Evolutionary conservation across 2,329 filamentous ascomycete species (phyloP), one percentile per base, ranked within the genome.

Genomic region (Teratosphaeria epicoccoides): DNA sequence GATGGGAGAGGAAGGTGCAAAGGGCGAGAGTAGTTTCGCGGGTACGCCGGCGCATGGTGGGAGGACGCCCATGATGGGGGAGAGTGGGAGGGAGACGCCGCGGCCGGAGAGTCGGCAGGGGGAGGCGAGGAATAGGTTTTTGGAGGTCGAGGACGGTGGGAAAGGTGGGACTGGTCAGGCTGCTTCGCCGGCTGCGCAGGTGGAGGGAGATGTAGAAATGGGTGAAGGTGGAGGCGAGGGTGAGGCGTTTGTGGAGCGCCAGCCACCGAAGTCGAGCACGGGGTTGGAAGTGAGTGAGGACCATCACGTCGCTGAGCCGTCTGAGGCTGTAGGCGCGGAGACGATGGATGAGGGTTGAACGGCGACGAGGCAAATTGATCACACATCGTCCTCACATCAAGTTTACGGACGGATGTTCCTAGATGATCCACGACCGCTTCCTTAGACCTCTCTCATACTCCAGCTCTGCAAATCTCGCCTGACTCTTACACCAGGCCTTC

Each of bases 31-130:
- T 23, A 76, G 73, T 59, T 64, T 66, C 45, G 65, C 68, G 26
- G 73, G 71, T 12, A 75, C 74, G n/a, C 73, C 73, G 6, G 66
- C 67, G 25, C 68, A 69, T 4, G 73, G 72, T 17, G 63, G 57
- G 12, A 65, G 60, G 17, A 65, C 63, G 17, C 72, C 72, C 2
- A 52, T 70, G 49, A 59, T 61, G 28, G 66, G 55, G 4, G 64
- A 65, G 25, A 54, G 49, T 47, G 55, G 51, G 24, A 53, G 59
- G 33, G 49, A 57, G 29, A 57, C 59, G n/a, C 55, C 46, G 3
- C 26, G 26, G 26, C 26, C 26, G 6, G 26, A 28, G 2, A 28
- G 26, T 6, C 9, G 26, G 33, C 12, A 17, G 6, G 33, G 12
- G 33, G 33, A n/a, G 11, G 47, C 29, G 10, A 25, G 61, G 12